Evolutionary conservation across 805 yeast species (phyloP).

Genomic region (Wickerhamiella domercqiae): DNA sequence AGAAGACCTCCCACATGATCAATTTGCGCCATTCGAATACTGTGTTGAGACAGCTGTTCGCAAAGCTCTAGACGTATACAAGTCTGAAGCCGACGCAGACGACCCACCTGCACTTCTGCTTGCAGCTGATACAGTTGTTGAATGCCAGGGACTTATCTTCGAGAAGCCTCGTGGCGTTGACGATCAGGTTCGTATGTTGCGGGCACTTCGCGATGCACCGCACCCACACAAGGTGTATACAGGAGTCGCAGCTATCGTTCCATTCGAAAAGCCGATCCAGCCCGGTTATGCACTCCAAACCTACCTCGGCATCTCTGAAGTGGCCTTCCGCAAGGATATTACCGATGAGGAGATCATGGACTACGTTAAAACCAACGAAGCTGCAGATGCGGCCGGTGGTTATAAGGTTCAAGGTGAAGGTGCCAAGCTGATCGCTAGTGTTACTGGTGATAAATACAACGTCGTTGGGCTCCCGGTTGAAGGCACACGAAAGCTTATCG

Average conservation of each 20-base stretch:
- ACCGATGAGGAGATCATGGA: constrained; percentile 40
- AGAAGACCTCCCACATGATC: constrained; percentile 53
- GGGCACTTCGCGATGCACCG: constrained; percentile 30
- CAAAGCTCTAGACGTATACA: constrained; percentile 51
- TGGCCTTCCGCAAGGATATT: constrained; percentile 25
- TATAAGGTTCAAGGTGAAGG: constrained; percentile 64
- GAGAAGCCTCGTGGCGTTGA: constrained; percentile 63
- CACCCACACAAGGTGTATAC: constrained; percentile 37
- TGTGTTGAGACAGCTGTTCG: constrained; percentile 53
- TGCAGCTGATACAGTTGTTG: constrained; percentile 71
- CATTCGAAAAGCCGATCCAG: constrained; percentile 26
- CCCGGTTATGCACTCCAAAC: constrained; percentile 29
- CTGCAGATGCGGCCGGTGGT: constrained; percentile 79
- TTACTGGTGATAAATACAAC: constrained; percentile 72
- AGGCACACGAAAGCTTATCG: constrained; percentile 35
- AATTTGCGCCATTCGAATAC: constrained; percentile 39
- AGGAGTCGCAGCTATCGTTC: constrained; percentile 36
- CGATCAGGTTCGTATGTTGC: constrained; percentile 37
- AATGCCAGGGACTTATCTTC: constrained; percentile 40
- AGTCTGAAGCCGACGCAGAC: constrained; percentile 22
- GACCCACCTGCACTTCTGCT: constrained; percentile 22
- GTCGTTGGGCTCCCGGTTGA: constrained; percentile 77
- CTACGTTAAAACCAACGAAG: constrained; percentile 63
- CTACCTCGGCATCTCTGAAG: constrained; percentile 31
- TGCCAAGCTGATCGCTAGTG: constrained; percentile 36